Evolutionary conservation across 768 basidiomycete genomes (phyloP).

Genomic region (Dioszegia hungarica): DNA sequence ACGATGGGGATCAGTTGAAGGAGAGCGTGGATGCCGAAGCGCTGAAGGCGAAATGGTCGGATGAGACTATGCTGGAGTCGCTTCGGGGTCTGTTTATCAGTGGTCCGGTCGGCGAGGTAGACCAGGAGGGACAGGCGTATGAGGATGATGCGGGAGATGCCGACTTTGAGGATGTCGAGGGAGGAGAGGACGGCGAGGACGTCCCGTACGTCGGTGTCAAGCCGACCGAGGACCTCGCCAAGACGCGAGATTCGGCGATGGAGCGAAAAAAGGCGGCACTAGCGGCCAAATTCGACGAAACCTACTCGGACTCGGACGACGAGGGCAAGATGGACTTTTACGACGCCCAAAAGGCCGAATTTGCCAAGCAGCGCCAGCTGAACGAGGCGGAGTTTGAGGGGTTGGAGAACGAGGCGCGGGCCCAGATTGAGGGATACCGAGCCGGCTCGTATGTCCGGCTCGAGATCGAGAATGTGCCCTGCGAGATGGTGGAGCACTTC

Average conservation of each 20-base stretch:
- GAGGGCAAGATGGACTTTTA: constrained; percentile 75
- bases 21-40: constrained; percentile 55
- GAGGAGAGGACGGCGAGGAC: constrained; percentile 47
- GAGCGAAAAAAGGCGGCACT: constrained; percentile 82
- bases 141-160: constrained; percentile 46
- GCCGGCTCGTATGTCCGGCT: constrained; percentile 91
- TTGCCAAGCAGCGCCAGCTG: constrained; percentile 72
- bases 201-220: constrained; percentile 51
- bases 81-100: constrained; percentile 88
- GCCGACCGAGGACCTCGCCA: constrained; percentile 42
- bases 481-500: constrained; percentile 89
- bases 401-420: constrained; percentile 69
- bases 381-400: constrained; percentile 81
- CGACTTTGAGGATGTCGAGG: constrained; percentile 49
- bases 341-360: constrained; percentile 83
- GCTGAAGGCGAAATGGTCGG: constrained; percentile 63
- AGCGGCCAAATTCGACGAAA: constrained; percentile 92
- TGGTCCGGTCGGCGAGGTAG: constrained; percentile 51
- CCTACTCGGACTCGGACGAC: constrained; percentile 66
- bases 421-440: constrained; percentile 80
- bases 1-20: constrained; percentile 63
- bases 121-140: constrained; percentile 43
- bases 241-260: constrained; percentile 53
- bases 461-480: constrained; percentile 76
- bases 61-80: constrained; percentile 77